phyloP scores from a whole-genome alignment of 2,329 filamentous ascomycete genomes.

The Hirsutella rhossiliensis region DNA sequence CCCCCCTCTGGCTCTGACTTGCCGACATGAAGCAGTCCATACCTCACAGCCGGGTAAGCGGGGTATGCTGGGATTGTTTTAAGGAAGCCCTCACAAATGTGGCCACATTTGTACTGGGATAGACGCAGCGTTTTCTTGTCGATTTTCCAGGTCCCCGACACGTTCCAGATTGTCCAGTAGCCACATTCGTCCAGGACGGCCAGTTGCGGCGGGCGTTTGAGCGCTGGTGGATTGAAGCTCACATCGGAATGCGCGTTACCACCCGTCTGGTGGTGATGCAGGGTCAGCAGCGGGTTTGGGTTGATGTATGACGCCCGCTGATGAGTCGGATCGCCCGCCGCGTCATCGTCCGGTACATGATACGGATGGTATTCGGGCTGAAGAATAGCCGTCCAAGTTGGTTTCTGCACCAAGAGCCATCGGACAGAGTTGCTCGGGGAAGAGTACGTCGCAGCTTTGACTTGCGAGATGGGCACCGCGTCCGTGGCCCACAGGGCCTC shows the following conservation, averaged over 20 bases:
- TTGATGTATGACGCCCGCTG: conserved; percentile 38
- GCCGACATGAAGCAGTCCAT: conserved; percentile 32
- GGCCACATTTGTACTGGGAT: conserved; percentile 26
- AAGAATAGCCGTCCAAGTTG: conserved; percentile 37
- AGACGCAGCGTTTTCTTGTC: conserved; percentile 21
- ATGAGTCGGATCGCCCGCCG: conserved; percentile 1
- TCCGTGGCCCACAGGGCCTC: conserved; percentile 43
- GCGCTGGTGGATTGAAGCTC: conserved; percentile 44
- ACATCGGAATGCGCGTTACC: conserved; percentile 48
- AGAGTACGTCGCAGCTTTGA: conserved; percentile 34
- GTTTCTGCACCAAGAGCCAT: conserved; percentile 43
- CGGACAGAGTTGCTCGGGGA: conserved; percentile 25
- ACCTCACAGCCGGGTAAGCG: conserved; percentile 19
- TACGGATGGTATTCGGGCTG: conserved; percentile 35
- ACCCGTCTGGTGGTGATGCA: conserved; percentile 41
- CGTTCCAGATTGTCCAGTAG: conserved; percentile 57
- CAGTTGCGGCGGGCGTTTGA: conserved; percentile 43
- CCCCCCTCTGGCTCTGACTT: conserved; percentile 9
- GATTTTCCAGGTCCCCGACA: conserved; percentile 25
- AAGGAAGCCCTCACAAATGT: conserved; percentile 27
- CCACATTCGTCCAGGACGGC: conserved; percentile 54
- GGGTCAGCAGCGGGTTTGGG: conserved; percentile 38
- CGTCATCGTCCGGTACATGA: conserved; percentile 16
- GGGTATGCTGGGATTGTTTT: conserved; percentile 17
- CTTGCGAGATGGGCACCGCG: conserved; percentile 33